Evolutionary conservation across 139 green algal genomes (phyloP).

Genomic region (Closterium sp.): DNA sequence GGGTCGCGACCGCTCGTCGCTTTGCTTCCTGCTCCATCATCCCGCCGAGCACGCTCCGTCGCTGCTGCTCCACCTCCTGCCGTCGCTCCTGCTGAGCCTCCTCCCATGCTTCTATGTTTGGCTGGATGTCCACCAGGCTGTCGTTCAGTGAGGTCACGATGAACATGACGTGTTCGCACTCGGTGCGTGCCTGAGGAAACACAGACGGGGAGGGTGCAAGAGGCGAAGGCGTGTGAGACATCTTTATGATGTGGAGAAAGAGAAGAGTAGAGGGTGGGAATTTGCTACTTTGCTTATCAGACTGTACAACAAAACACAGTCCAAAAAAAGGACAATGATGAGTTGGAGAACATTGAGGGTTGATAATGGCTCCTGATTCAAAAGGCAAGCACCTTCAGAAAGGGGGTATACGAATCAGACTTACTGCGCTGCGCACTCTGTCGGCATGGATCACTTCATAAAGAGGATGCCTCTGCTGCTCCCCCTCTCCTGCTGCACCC

Average conservation of each 20-base stretch:
- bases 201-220: no score
- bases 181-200: background rate
- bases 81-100: background rate
- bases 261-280: background rate
- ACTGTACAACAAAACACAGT: no score
- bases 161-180: background rate
- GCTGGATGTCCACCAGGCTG: background rate
- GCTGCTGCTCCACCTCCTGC: background rate
- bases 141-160: background rate
- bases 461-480: background rate
- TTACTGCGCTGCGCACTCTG: background rate
- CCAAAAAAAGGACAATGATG: no score
- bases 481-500: background rate
- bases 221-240: no score
- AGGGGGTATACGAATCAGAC: background rate
- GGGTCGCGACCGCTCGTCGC: background rate
- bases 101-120: background rate
- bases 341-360: background rate
- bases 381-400: background rate
- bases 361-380: background rate
- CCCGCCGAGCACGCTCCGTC: background rate
- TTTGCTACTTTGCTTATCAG: background rate
- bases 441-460: background rate
- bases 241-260: background rate
- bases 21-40: background rate